Evolutionary conservation across 2,329 filamentous ascomycete species (phyloP).

Genomic region (Stromatinia cepivora): DNA sequence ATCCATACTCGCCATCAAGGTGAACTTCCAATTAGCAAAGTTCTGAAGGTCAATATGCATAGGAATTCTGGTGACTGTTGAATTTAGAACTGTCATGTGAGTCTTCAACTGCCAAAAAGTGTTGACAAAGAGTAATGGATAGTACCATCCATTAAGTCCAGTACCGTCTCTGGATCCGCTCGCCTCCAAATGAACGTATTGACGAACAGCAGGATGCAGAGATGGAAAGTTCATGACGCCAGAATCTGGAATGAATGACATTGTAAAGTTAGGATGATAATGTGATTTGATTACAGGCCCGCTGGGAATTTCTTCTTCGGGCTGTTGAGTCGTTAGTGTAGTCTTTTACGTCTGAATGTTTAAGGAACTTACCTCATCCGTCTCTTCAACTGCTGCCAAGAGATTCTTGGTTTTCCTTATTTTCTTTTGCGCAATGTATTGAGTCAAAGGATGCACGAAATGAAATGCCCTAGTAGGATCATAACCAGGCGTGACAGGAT

Average conservation of each 20-base stretch:
- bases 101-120: conserved; percentile 94
- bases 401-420: conserved; percentile 83
- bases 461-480: conserved; percentile 76
- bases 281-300: conserved; percentile 78
- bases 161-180: conserved; percentile 79
- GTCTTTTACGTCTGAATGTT: conserved; percentile 33
- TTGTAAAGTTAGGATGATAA: conserved; percentile 92
- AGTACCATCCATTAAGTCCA: conserved; percentile 91
- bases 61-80: conserved; percentile 79
- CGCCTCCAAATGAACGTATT: conserved; percentile 76
- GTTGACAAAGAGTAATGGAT: conserved; percentile 87
- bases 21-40: conserved; percentile 86
- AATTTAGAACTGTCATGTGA: conserved; percentile 90
- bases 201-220: conserved; percentile 71
- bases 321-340: conserved; percentile 49
- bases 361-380: conserved; percentile 47
- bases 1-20: conserved; percentile 79
- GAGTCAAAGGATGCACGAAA: conserved; percentile 81
- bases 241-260: conserved; percentile 81
- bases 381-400: conserved; percentile 56
- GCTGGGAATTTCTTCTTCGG: conserved; percentile 51
- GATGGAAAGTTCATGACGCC: conserved; percentile 67
- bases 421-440: conserved; percentile 91
- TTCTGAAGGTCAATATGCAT: conserved; percentile 83
- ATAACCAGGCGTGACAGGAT: conserved; percentile 71